These are phyloP conservation scores for Stipa capillata DNA, from an alignment of 176 grass and related monocot genomes.

Conservation along the genomic window DNA sequence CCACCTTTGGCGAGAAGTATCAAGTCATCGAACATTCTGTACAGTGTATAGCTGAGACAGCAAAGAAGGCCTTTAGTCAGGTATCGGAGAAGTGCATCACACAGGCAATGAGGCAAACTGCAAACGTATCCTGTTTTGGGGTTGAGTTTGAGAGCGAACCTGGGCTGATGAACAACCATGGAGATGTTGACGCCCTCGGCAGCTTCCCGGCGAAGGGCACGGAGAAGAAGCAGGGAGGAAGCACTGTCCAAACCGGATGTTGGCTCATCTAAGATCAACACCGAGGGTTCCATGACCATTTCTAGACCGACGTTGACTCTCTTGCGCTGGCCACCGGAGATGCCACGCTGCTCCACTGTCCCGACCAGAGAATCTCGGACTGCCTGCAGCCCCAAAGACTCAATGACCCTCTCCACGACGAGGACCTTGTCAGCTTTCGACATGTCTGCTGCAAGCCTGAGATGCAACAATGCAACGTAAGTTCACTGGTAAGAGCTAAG, in stretches of 20 bases:
- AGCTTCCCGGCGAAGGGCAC: constrained; percentile 81
- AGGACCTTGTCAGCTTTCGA: constrained; percentile 94
- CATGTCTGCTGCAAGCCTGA: constrained; percentile 84
- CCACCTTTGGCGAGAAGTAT: constrained; percentile 93
- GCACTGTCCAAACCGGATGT: constrained; percentile 95
- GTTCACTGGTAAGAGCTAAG: neutral
- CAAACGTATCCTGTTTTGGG: neutral
- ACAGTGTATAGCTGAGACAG: constrained; percentile 62
- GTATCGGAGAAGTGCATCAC: neutral
- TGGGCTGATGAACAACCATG: constrained; percentile 98
- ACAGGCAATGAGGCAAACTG: neutral
- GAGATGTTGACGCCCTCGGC: constrained; percentile 94
- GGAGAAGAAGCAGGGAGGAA: constrained; percentile 80
- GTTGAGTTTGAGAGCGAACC: constrained; percentile 34
- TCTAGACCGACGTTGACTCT: constrained; percentile 92
- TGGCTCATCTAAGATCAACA: constrained; percentile 88
- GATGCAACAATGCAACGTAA: neutral
- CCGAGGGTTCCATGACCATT: constrained; percentile 97
- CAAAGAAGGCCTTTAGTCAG: neutral
- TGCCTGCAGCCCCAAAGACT: constrained; percentile 78
- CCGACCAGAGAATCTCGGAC: constrained; percentile 85
- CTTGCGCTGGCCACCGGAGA: constrained; percentile 93
- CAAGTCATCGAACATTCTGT: constrained; percentile 85
- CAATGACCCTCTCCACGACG: constrained; percentile 92
- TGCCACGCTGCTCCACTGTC: constrained; percentile 80